These are phyloP conservation scores for Acacia crassicarpa DNA, from an alignment of 306 rosid species.

Conservation along the genomic window DNA sequence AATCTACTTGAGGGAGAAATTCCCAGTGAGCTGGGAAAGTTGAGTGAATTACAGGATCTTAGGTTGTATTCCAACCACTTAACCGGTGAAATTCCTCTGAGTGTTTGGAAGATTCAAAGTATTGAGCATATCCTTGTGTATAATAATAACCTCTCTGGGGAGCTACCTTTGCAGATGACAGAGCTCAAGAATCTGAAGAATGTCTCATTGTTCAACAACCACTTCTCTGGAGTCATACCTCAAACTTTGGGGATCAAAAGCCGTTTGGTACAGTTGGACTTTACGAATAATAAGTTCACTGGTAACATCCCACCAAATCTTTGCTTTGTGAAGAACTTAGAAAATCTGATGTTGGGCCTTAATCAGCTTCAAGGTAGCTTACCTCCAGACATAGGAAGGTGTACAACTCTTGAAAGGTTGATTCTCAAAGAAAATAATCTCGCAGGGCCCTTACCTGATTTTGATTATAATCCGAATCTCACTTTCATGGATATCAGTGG, in stretches of 20 bases:
- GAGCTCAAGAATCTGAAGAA: conserved; percentile 65
- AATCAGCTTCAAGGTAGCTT: conserved; percentile 70
- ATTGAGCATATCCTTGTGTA: conserved; percentile 61
- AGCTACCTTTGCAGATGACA: conserved; percentile 67
- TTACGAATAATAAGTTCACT: conserved; percentile 57
- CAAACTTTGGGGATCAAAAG: conserved; percentile 69
- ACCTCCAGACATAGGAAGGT: conserved; percentile 66
- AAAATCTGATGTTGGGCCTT: conserved; percentile 46
- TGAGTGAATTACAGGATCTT: conserved; percentile 50
- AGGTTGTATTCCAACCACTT: conserved; percentile 55
- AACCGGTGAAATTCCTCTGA: conserved; percentile 71
- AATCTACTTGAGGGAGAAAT: conserved; percentile 73
- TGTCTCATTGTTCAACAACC: conserved; percentile 64
- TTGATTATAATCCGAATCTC: conserved; percentile 41
- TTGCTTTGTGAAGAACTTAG: conserved; percentile 62
- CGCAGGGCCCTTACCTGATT: conserved; percentile 65
- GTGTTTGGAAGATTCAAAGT: conserved; percentile 79
- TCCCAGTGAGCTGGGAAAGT: conserved; percentile 69
- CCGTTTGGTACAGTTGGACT: conserved; percentile 62
- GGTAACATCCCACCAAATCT: conserved; percentile 77
- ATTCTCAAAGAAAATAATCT: conserved; percentile 53
- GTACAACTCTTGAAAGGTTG: conserved; percentile 66
- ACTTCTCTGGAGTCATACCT: conserved; percentile 78
- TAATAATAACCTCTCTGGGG: conserved; percentile 69
- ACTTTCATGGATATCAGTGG: conserved; percentile 48